Evolutionary conservation across 2,329 filamentous ascomycete species (phyloP).

Genomic region (Chrysoporthe puriensis): DNA sequence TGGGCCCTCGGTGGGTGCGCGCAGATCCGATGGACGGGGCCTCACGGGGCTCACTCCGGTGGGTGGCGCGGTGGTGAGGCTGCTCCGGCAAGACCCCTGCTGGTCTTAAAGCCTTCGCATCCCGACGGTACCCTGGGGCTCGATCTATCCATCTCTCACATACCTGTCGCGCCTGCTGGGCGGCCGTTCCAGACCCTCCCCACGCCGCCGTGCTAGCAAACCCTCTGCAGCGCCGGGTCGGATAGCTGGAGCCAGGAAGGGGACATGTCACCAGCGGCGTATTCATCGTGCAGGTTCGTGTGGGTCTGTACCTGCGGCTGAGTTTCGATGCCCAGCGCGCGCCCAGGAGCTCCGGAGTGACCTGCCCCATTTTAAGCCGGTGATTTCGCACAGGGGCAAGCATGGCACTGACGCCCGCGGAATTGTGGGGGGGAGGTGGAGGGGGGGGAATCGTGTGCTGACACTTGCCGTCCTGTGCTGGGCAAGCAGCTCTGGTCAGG

Average conservation of each 20-base stretch:
- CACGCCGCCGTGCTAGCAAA: too few relatives aligned
- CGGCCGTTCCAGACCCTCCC: background rate
- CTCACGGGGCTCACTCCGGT: background rate
- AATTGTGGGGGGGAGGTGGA: slow-evolving; percentile 19
- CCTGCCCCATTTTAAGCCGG: slow-evolving; percentile 23
- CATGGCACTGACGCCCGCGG: slow-evolving; percentile 22
- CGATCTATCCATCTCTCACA: background rate
- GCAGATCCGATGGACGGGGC: slow-evolving; percentile 10
- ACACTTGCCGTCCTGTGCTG: background rate
- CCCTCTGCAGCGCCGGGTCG: background rate
- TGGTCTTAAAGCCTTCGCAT: slow-evolving; percentile 3
- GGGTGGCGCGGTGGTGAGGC: background rate
- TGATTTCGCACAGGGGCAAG: slow-evolving; percentile 19
- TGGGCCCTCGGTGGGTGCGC: slow-evolving; percentile 19
- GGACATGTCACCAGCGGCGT: background rate
- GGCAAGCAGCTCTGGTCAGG: background rate
- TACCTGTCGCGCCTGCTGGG: background rate
- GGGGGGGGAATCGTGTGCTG: background rate
- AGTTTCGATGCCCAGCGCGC: slow-evolving; percentile 4
- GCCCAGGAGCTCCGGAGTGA: slow-evolving; percentile 17
- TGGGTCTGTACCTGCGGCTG: slow-evolving; percentile 1
- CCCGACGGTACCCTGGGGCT: slow-evolving; percentile 13
- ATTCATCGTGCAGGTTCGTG: background rate
- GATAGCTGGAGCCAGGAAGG: background rate
- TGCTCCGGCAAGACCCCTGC: slow-evolving; percentile 18